Base-by-base conservation (phyloP, 2,329 filamentous ascomycete genomes). In the Fusarium vanettenii region DNA sequence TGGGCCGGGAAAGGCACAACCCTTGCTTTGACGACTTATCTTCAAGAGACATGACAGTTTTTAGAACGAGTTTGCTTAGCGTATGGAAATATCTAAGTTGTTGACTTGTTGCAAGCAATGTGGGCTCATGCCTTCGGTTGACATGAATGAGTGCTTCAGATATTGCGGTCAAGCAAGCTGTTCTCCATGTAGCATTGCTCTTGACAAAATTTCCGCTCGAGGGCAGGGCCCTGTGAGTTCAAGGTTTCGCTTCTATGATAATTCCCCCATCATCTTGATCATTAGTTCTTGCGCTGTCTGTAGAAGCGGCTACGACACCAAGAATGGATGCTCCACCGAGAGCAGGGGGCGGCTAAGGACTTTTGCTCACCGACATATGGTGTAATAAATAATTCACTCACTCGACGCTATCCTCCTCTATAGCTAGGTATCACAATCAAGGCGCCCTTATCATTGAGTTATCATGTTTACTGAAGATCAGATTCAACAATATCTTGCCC, bases 401-500 rank as follows among this genome's bases (percentile, higher is more conserved):
- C 11, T 31, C 18, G 20, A 20, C 27, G 2, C 9, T 20, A 13
- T 29, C 27, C 2, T 16, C 11, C 11, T 14, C 27, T n/a, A 20
- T 55, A n/a, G 8, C 16, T 7, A 9, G 16, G 3, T 29, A n/a
- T 14, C 29, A 31, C 6, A n/a, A 8, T 55, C 27, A 5, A 14
- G 18, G 13, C 18, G 48, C 10, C 1, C 2, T 20, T 31, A 31
- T 31, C 18, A 13, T 14, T 4, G 11, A 43, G 27, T 22, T 6
- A 66, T 27, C 25, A 70, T 67, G 57, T 67, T 43, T 9, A 63
- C 8, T 35, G n/a, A 62, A 5, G 8, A 31, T 3, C 59, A 70
- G 20, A 52, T 70, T 4, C 33, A 67, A 8, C 50, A 59, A 20
- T 70, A 70, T 31, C 67, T 70, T 25, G 50, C 25, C 37, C 64